phyloP scores from a whole-genome alignment of 805 yeast species.

The Barnettozyma siamensis region DNA sequence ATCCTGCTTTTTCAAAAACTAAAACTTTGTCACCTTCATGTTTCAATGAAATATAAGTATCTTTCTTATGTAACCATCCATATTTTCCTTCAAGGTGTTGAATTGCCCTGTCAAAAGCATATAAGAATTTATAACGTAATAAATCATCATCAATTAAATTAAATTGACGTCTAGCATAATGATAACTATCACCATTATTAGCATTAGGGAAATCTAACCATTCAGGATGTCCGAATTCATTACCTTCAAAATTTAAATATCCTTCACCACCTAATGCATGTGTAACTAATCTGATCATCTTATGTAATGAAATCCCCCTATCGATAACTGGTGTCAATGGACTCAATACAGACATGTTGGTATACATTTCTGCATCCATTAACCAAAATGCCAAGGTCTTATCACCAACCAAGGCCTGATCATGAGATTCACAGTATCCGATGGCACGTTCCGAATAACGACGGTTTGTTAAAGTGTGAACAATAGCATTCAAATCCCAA shows the following conservation, averaged over 20 bases:
- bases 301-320: slow-evolving; percentile 87
- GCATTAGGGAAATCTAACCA: slow-evolving; percentile 96
- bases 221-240: slow-evolving; percentile 98
- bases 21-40: slow-evolving; percentile 85
- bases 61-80: slow-evolving; percentile 64
- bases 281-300: slow-evolving; percentile 81
- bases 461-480: slow-evolving; percentile 79
- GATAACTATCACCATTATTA: slow-evolving; percentile 84
- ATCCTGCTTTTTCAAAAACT: slow-evolving; percentile 82
- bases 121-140: slow-evolving; percentile 71
- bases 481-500: slow-evolving; percentile 84
- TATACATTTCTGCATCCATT: slow-evolving; percentile 98
- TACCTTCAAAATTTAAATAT: slow-evolving; percentile 92
- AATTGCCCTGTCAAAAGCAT: slow-evolving; percentile 81
- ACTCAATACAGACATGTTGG: slow-evolving; percentile 78
- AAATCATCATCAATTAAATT: slow-evolving; percentile 75
- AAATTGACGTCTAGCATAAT: slow-evolving; percentile 94
- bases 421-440: slow-evolving; percentile 92
- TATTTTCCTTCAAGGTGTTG: slow-evolving; percentile 66
- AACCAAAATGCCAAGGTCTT: slow-evolving; percentile 96
- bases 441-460: slow-evolving; percentile 85
- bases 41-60: slow-evolving; percentile 82
- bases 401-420: slow-evolving; percentile 96
- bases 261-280: slow-evolving; percentile 96
- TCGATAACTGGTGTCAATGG: slow-evolving; percentile 75